Base-by-base conservation (phyloP, 345 rosid genomes). In the Gossypium australe region DNA sequence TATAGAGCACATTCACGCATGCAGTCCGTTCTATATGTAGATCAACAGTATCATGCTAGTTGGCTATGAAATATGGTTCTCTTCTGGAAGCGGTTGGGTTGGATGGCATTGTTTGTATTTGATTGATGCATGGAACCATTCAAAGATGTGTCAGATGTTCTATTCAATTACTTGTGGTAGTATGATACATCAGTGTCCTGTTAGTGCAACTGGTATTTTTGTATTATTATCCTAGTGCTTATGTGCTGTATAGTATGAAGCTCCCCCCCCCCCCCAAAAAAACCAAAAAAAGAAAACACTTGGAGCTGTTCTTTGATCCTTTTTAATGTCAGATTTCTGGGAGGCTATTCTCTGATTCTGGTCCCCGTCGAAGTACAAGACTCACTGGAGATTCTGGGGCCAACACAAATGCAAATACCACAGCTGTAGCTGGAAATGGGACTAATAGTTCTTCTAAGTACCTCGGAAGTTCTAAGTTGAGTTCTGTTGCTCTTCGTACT, bases 321-420 rank as follows among this genome's bases (percentile, higher is more conserved):
- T 65, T 34, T 81, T 58, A 51, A 9, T 64, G 83, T 78, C 81
- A 93, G 99, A 93, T 95, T 70, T 95, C 99, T 68, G 99, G 99
- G 78, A 90, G 99, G 82, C 80, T 95, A 76, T 95, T 95, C 84
- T 86, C 97, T 76, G 99, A 95, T 88, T 92, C 97, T 84, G 94
- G 93, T 77, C 92, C 97, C 57, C 88, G 97, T 59, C 82, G 97
- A 80, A 89, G 93, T 83, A 86, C 90, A 20, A 90, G 97, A 78
- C 93, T 93, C 59, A 86, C 93, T 80, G 88, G 83, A 53, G 98
- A 93, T 82, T 78, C 88, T 77, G 90, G 87, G 61, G 82, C 82
- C 53, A 86, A 85, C 80, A 76, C 84, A 58, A 90, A 87, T 75
- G 38, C 87, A 59, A 86, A 80, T 82, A 79, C 79, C 74, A 77